Conservation (phyloP, 1,139 yeast species). For the Taphrina populina region DNA sequence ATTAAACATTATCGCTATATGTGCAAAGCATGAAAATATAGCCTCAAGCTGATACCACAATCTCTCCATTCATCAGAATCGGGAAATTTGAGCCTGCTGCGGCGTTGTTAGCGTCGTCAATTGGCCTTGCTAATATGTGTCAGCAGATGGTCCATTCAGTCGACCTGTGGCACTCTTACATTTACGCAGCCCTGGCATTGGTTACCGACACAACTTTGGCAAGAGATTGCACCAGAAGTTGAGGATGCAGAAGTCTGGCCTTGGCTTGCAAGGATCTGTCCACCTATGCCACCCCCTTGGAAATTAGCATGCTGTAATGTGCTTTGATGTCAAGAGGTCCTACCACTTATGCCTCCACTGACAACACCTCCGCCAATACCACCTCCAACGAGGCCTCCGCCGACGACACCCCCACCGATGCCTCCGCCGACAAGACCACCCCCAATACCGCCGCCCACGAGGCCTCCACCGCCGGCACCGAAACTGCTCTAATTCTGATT, state of each 20-base stretch:
- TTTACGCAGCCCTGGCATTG: slow-evolving; percentile 16
- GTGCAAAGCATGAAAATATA: too few relatives aligned
- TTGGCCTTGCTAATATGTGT: slow-evolving; percentile 11
- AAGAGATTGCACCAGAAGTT: slow-evolving; percentile 1
- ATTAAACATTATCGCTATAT: too few relatives aligned
- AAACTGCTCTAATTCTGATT: too few relatives aligned
- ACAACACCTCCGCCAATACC: background rate
- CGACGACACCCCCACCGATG: background rate
- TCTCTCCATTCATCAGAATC: too few relatives aligned
- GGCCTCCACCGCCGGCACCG: slow-evolving; percentile 3
- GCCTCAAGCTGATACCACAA: too few relatives aligned
- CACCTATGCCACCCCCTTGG: slow-evolving; percentile 1
- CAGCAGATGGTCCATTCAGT: background rate
- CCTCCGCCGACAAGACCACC: slow-evolving; percentile 3
- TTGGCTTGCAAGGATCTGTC: slow-evolving; percentile 14
- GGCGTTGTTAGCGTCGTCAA: slow-evolving; percentile 8
- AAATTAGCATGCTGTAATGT: background rate
- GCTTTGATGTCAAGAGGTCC: background rate
- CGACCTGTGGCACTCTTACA: background rate
- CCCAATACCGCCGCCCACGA: background rate
- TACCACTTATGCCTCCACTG: background rate
- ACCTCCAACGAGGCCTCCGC: slow-evolving; percentile 2
- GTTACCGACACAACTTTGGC: slow-evolving; percentile 17
- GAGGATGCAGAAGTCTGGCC: slow-evolving; percentile 1
- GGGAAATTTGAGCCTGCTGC: too few relatives aligned